Evolutionary conservation across 768 basidiomycete species (phyloP).

Genomic region (Leucosporidium creatinivorum): DNA sequence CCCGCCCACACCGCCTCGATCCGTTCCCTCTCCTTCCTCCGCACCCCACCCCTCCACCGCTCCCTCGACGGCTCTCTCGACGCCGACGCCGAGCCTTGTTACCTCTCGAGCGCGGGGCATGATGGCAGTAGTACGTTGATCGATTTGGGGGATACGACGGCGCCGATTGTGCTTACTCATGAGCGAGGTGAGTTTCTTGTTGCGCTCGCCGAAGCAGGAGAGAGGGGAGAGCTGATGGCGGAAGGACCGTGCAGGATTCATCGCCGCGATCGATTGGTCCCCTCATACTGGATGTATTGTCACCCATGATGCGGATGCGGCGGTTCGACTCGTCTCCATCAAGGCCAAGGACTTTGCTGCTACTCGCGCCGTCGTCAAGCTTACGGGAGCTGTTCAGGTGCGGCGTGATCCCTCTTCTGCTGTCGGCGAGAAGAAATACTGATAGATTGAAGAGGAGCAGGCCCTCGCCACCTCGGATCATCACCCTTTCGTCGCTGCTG

Average conservation of each 20-base stretch:
- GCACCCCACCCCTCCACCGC: conserved; percentile 47
- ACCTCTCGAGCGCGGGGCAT: conserved; percentile 69
- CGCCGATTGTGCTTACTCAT: conserved; percentile 9
- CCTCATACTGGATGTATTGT: no score
- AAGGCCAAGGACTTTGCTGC: neutral
- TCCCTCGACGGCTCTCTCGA: conserved; percentile 41
- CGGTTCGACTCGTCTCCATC: neutral
- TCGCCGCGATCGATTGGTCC: no score
- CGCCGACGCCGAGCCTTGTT: conserved; percentile 56
- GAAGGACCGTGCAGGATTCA: no score
- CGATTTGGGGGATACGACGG: conserved; percentile 59
- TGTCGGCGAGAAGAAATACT: neutral
- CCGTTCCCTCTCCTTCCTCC: conserved; percentile 66
- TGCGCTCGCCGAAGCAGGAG: no score
- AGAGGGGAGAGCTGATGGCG: no score
- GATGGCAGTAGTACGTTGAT: conserved; percentile 70
- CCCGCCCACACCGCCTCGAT: conserved; percentile 71
- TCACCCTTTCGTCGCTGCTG: conserved; percentile 76
- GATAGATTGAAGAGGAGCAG: conserved; percentile 44
- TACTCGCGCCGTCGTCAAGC: neutral
- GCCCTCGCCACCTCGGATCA: conserved; percentile 67
- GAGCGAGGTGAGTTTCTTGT: conserved; percentile 27
- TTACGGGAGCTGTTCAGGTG: neutral
- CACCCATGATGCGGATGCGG: neutral
- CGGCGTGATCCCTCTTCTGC: neutral